Conservation (phyloP, 1,284 basidiomycete genomes). For the Ganoderma sinense region DNA sequence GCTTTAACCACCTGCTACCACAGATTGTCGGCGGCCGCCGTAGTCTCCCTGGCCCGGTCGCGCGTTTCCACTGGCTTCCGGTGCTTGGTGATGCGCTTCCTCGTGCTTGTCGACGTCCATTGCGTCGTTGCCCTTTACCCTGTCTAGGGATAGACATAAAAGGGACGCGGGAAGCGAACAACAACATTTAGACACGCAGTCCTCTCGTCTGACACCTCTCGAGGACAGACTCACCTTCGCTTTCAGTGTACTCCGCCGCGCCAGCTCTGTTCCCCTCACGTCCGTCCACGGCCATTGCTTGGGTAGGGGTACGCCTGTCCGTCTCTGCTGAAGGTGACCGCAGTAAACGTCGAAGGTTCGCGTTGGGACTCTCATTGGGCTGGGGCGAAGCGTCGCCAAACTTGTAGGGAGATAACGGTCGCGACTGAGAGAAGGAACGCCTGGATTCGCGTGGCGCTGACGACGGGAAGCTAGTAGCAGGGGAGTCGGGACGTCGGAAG, state of each 20-base stretch:
- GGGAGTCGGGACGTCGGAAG: conserved; percentile 39
- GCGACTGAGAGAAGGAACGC: conserved; percentile 49
- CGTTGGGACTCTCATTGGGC: conserved; percentile 51
- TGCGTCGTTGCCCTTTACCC: conserved; percentile 46
- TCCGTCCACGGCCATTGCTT: conserved; percentile 27
- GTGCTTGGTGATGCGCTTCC: conserved; percentile 27
- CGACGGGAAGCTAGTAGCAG: conserved; percentile 34
- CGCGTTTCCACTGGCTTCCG: conserved; percentile 28
- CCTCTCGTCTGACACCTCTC: conserved; percentile 17
- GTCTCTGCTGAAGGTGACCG: conserved; percentile 47
- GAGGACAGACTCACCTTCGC: conserved; percentile 26
- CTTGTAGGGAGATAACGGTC: conserved; percentile 73
- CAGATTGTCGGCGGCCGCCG: conserved; percentile 58
- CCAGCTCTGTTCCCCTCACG: conserved; percentile 24
- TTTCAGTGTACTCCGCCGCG: conserved; percentile 21
- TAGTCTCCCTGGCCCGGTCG: conserved; percentile 47
- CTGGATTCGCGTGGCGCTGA: conserved; percentile 45
- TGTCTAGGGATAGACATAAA: conserved; percentile 40
- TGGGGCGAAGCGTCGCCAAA: conserved; percentile 68
- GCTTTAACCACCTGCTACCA: conserved; percentile 37
- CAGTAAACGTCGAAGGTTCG: conserved; percentile 51
- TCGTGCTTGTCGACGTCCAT: conserved; percentile 54
- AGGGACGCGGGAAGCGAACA: conserved; percentile 25
- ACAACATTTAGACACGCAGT: conserved; percentile 28
- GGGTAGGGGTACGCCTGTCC: conserved; percentile 30